Conservation (phyloP, 306 rosid genomes). For the Glycine tomentella region DNA sequence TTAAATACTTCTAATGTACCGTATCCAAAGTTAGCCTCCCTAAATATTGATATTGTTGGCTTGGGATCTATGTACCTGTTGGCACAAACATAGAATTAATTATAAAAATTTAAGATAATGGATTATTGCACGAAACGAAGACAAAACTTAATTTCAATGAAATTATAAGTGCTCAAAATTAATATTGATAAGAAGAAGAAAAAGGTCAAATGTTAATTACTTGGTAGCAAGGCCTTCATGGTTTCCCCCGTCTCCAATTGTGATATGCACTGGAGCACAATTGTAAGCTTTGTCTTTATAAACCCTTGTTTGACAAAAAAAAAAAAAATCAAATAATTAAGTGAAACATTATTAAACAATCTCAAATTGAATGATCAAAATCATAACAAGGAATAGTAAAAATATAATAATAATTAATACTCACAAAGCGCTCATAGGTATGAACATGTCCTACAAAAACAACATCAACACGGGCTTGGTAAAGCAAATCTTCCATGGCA, state of each 20-base stretch:
- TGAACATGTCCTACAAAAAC: conserved; percentile 88
- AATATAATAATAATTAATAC: conserved; percentile 16
- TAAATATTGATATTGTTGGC: conserved; percentile 71
- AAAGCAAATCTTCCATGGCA: conserved; percentile 75
- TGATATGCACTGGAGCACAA: conserved; percentile 78
- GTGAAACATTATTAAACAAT: neutral
- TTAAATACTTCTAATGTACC: conserved; percentile 71
- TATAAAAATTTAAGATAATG: neutral
- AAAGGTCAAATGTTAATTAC: neutral
- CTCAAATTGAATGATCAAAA: neutral
- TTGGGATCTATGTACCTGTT: conserved; percentile 62
- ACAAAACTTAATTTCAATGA: neutral
- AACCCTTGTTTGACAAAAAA: conserved; percentile 70
- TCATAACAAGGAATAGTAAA: neutral
- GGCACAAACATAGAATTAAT: neutral
- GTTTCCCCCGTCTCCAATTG: conserved; percentile 97
- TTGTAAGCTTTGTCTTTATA: conserved; percentile 62
- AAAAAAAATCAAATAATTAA: neutral
- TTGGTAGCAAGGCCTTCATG: conserved; percentile 78
- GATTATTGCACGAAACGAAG: neutral
- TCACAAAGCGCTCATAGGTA: conserved; percentile 91
- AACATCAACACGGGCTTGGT: conserved; percentile 70
- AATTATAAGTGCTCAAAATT: neutral
- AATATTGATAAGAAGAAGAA: neutral
- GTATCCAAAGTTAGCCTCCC: conserved; percentile 92